Conservation (phyloP, 495 filamentous ascomycete genomes). For the Evansstolkia leycettana region DNA sequence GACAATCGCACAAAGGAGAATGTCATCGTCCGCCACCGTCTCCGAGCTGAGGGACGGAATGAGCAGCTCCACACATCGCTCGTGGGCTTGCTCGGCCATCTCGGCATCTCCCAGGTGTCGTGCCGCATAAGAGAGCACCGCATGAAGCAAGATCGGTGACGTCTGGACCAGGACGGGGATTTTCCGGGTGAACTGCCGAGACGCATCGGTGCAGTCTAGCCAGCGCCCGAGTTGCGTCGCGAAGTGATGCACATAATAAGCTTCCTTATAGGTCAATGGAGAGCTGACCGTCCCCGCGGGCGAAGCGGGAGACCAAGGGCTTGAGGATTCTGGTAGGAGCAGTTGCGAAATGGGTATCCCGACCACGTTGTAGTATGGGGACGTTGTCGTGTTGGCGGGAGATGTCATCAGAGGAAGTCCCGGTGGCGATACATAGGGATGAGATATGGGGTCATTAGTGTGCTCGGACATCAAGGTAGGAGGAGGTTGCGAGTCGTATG, state of each 20-base stretch:
- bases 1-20: conserved; percentile 6
- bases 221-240: conserved; percentile 5
- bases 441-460: conserved; percentile 2
- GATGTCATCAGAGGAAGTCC: conserved; percentile 1
- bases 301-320: conserved; percentile 4
- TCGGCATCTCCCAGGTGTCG: conserved; percentile 6
- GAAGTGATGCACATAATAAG: conserved; percentile 6
- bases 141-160: conserved; percentile 5
- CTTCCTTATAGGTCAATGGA: conserved; percentile 5
- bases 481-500: conserved; percentile 2
- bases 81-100: conserved; percentile 5
- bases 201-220: conserved; percentile 6
- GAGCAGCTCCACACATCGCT: conserved; percentile 6
- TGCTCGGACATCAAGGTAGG: conserved; percentile 1
- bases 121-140: conserved; percentile 5
- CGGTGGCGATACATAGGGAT: too few species aligned
- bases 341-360: conserved; percentile 2
- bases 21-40: conserved; percentile 5
- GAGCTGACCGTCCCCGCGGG: conserved; percentile 1
- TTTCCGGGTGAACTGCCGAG: conserved; percentile 6
- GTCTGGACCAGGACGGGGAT: conserved; percentile 4
- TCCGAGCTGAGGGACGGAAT: conserved; percentile 5
- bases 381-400: conserved; percentile 2
- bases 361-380: conserved; percentile 3
- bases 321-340: conserved; percentile 1